Conservation (phyloP, 208 protist species). For the Trypanosoma boissoni region DNA sequence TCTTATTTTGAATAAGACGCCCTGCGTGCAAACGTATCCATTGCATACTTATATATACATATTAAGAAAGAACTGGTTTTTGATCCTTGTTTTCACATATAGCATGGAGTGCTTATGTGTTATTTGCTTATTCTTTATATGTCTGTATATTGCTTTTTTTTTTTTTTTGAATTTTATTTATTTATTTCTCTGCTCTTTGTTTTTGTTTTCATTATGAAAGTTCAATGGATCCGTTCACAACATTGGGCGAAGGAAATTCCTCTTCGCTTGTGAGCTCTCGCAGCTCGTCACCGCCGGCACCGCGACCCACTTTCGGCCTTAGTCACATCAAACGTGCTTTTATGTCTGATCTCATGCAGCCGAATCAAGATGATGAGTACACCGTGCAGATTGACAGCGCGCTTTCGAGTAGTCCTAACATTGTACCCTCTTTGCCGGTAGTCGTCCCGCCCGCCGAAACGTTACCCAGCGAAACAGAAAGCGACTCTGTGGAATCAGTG, state of each 20-base stretch:
- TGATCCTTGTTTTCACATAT: not conserved
- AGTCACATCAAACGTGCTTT: conserved; percentile 24
- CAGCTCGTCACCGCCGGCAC: not conserved
- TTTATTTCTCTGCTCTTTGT: not conserved
- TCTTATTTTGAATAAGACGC: conserved; percentile 4
- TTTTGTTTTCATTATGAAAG: conserved; percentile 6
- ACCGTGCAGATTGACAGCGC: no score
- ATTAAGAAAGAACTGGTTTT: no score
- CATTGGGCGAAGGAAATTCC: not conserved
- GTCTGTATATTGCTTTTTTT: conserved; percentile 6
- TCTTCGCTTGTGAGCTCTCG: not conserved
- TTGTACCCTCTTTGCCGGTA: no score
- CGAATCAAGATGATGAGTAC: not conserved
- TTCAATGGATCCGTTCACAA: not conserved
- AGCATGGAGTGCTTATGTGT: not conserved
- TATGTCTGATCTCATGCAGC: conserved; percentile 9
- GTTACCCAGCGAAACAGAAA: no score
- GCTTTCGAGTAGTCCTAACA: no score
- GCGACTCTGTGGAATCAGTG: no score
- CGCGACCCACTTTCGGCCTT: not conserved
- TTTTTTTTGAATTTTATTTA: conserved; percentile 1
- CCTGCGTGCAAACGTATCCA: not conserved
- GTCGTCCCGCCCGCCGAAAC: no score
- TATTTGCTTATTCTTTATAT: not conserved
- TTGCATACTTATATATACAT: not conserved